Evolutionary conservation across 192 early-diverging fungal genomes (phyloP).

Genomic region (Pilaira anomala): DNA sequence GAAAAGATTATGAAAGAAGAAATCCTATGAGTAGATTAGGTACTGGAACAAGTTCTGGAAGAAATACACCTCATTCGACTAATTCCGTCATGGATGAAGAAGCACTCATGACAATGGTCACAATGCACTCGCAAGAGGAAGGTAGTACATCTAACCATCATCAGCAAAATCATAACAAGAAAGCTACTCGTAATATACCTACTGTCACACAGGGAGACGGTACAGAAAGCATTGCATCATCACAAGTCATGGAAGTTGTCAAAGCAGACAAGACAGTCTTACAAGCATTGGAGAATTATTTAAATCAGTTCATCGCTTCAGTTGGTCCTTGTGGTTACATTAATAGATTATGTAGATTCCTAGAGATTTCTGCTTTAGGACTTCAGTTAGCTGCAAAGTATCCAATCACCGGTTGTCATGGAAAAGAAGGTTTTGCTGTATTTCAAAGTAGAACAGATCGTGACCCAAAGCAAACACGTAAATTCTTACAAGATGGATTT

Average conservation of each 20-base stretch:
- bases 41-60: neutral
- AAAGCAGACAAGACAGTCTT: neutral
- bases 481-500: constrained; percentile 8
- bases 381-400: constrained; percentile 26
- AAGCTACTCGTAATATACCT: too few relatives aligned
- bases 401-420: constrained; percentile 46
- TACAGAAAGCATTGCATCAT: neutral
- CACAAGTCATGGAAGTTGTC: neutral
- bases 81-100: neutral
- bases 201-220: neutral
- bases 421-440: constrained; percentile 66
- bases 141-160: too few relatives aligned
- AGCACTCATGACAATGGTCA: neutral
- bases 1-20: neutral
- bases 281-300: constrained; percentile 15
- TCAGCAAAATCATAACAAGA: too few relatives aligned
- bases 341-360: constrained; percentile 47
- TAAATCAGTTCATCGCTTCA: constrained; percentile 38
- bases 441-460: constrained; percentile 48
- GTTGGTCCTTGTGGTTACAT: constrained; percentile 38
- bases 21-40: neutral
- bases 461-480: constrained; percentile 22
- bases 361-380: constrained; percentile 48
- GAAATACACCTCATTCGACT: neutral
- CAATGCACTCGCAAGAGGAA: too few relatives aligned